Percentiles rank a stretch among this genome's conserved stretches.
Evolutionary conservation across 345 rosid species (phyloP).

Genomic region (Salix dunnii): DNA sequence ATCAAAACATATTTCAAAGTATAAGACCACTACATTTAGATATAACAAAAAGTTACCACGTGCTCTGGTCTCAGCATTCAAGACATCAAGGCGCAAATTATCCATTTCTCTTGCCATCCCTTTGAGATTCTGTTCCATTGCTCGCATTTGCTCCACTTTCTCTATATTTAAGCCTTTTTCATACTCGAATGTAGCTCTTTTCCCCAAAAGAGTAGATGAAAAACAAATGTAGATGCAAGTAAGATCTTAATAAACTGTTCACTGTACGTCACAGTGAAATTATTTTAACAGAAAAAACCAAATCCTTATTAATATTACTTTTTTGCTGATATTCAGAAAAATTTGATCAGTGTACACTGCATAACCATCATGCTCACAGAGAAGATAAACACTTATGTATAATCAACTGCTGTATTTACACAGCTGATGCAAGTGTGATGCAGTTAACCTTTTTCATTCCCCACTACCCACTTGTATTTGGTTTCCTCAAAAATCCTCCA

Average conservation of each 20-base stretch:
- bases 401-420: background rate
- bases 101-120: constrained; percentile 67
- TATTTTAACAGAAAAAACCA: background rate
- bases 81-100: constrained; percentile 48
- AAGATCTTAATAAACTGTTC: background rate
- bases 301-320: background rate
- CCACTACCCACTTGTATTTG: background rate
- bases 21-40: background rate
- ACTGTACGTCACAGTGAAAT: background rate
- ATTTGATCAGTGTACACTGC: background rate
- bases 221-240: background rate
- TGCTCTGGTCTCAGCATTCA: constrained; percentile 37
- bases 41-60: constrained; percentile 31
- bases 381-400: background rate
- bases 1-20: background rate
- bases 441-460: background rate
- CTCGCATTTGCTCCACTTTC: constrained; percentile 56
- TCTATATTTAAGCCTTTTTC: constrained; percentile 69
- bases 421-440: background rate
- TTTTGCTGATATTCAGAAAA: background rate
- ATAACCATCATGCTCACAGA: background rate
- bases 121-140: constrained; percentile 57
- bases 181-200: constrained; percentile 55
- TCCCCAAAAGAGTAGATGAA: constrained; percentile 7
- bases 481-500: background rate